Conservation (phyloP, 2,329 filamentous ascomycete species). For the Diaporthe amygdali region DNA sequence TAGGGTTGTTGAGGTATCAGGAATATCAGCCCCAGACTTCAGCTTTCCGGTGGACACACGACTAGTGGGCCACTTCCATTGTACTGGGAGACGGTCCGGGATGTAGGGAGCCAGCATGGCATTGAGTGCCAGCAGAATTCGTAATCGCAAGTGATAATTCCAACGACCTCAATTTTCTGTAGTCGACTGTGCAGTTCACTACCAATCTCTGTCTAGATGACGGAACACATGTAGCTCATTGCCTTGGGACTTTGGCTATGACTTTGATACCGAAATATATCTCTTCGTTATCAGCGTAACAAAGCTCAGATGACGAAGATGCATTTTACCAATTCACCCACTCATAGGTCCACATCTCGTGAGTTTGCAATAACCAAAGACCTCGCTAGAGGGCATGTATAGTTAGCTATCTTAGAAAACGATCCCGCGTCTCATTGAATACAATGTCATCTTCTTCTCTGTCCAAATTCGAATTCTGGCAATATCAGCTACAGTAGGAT, state of each 20-base stretch:
- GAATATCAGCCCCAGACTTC: background rate
- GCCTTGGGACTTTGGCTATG: no score
- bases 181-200: background rate
- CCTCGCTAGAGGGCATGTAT: no score
- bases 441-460: no score
- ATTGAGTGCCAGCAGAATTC: background rate
- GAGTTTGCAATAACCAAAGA: no score
- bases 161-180: background rate
- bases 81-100: background rate
- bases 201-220: background rate
- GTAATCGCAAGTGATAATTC: background rate
- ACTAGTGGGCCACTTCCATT: background rate
- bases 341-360: no score
- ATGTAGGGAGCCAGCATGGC: no score
- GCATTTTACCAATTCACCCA: background rate
- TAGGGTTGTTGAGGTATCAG: background rate
- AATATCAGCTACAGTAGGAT: no score
- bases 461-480: no score
- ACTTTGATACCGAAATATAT: background rate
- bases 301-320: background rate
- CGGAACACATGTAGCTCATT: background rate
- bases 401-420: no score
- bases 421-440: no score
- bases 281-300: background rate
- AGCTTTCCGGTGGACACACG: background rate